Evolutionary conservation across 345 rosid genomes (phyloP), one percentile per base, ranked within the genome.

Genomic region (Kandelia obovata): DNA sequence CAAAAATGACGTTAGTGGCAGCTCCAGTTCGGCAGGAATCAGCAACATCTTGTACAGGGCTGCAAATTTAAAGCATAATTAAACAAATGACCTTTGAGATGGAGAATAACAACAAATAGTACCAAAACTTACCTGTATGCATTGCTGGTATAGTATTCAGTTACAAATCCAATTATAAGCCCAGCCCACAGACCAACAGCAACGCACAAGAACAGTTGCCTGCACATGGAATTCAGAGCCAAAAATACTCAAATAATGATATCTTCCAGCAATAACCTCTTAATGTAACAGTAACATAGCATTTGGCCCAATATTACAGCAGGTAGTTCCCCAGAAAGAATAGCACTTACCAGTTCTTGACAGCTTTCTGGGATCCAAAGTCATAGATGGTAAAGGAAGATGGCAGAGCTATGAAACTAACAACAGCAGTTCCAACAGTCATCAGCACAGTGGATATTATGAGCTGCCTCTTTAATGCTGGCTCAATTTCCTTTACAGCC

Each of bases 11-110:
- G 32, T 89, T 89, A 7, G 95, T 89, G 53, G 95, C 91, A 73
- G 95, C 95, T 66, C 91, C 95, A 71, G 95, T 89, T 67, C 97
- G 82, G 84, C 96, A 91, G 68, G 97, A 93, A 82, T 93, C 98
- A 60, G 97, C 98, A 75, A 93, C 97, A 79, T 91, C 98, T 83
- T 89, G 98, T 67, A 93, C 98, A 37, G 97, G 98, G 84, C 98
- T 92, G 92, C 72, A 80, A 69, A 32, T 25, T 4, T 3, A 59
- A 62, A 7, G 19, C 16, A 27, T 52, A 15, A 53, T 62, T 62
- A 74, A 57, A 62, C 23, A 1, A 64, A 35, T 20, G 20, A 46
- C 39, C n/a, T 21, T 6, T 6, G 23, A 15, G 35, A 8, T 8
- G 31, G 21, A 21, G 26, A 52, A 25, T 0, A 6, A 53, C 59